Evolutionary conservation across 2,329 filamentous ascomycete species (phyloP).

Genomic region (Ceratocystis eucalypticola): DNA sequence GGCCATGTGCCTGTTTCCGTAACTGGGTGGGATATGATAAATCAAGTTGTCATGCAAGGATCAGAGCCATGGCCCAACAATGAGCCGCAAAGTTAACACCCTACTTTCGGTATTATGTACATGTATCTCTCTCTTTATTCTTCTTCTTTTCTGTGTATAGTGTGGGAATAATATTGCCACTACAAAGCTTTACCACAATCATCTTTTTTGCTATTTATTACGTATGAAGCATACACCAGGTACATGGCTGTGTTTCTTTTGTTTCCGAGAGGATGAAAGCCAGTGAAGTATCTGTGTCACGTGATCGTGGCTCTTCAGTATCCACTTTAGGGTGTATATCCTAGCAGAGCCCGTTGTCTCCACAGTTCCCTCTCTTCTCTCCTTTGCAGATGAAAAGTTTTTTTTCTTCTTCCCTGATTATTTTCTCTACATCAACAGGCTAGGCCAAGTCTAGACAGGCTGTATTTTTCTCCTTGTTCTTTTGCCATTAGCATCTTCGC

Average conservation of each 20-base stretch:
- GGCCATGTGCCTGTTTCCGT: neutral
- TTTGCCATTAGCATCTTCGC: neutral
- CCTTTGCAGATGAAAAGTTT: neutral
- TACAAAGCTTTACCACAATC: too few relatives aligned
- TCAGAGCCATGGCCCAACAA: neutral
- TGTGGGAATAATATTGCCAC: too few relatives aligned
- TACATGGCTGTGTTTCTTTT: too few relatives aligned
- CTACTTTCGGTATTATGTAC: neutral
- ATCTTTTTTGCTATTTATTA: too few relatives aligned
- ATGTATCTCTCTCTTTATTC: neutral
- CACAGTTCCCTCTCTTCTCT: too few relatives aligned
- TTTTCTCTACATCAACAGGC: too few relatives aligned
- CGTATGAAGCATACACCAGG: too few relatives aligned
- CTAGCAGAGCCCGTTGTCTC: too few relatives aligned
- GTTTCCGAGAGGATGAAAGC: too few relatives aligned
- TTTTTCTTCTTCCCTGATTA: neutral
- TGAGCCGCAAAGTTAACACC: neutral
- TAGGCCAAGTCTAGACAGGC: neutral
- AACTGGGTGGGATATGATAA: conserved; percentile 1
- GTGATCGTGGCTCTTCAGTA: too few relatives aligned
- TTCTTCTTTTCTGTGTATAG: neutral
- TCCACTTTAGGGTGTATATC: too few relatives aligned
- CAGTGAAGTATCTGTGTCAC: too few relatives aligned
- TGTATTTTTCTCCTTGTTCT: neutral
- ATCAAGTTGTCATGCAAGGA: neutral